Evolutionary conservation across 768 basidiomycete genomes (phyloP).

Genomic region (Lactifluus subvellereus): DNA sequence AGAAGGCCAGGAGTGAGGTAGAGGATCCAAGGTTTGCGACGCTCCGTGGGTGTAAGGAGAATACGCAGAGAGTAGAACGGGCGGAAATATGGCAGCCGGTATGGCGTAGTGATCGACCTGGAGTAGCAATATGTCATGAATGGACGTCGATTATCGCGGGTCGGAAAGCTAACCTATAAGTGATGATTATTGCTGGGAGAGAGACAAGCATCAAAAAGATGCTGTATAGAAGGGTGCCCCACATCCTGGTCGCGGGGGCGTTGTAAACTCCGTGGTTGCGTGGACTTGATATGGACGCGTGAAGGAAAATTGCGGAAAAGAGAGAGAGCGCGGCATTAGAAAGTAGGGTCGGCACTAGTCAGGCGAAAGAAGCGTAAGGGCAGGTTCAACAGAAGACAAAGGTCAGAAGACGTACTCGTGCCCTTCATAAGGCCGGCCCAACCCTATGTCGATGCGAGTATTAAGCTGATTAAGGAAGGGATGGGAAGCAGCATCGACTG

Average conservation of each 20-base stretch:
- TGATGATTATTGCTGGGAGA: conserved; percentile 65
- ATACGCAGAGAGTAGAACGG: conserved; percentile 55
- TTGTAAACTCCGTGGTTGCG: conserved; percentile 58
- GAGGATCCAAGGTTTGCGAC: conserved; percentile 69
- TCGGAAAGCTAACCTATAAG: conserved; percentile 55
- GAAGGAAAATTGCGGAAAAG: conserved; percentile 53
- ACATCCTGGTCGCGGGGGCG: conserved; percentile 52
- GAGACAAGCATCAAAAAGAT: conserved; percentile 59
- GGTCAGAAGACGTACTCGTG: conserved; percentile 37
- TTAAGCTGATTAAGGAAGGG: conserved; percentile 4
- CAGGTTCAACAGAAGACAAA: conserved; percentile 13
- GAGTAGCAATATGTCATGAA: conserved; percentile 2
- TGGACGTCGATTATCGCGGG: not conserved
- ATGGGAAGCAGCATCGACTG: conserved; percentile 16
- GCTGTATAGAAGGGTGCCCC: conserved; percentile 61
- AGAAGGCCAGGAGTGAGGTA: conserved; percentile 72
- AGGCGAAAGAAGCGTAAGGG: conserved; percentile 28
- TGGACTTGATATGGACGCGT: conserved; percentile 42
- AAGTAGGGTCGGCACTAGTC: conserved; percentile 43
- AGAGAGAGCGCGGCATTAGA: conserved; percentile 51
- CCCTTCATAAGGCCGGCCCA: conserved; percentile 78
- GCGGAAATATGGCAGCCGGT: conserved; percentile 61
- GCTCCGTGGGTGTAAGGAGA: conserved; percentile 77
- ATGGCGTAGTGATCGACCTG: conserved; percentile 80
- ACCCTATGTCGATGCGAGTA: conserved; percentile 39